Evolutionary conservation across 2,329 filamentous ascomycete species (phyloP).

Genomic region (Fusarium sp.): DNA sequence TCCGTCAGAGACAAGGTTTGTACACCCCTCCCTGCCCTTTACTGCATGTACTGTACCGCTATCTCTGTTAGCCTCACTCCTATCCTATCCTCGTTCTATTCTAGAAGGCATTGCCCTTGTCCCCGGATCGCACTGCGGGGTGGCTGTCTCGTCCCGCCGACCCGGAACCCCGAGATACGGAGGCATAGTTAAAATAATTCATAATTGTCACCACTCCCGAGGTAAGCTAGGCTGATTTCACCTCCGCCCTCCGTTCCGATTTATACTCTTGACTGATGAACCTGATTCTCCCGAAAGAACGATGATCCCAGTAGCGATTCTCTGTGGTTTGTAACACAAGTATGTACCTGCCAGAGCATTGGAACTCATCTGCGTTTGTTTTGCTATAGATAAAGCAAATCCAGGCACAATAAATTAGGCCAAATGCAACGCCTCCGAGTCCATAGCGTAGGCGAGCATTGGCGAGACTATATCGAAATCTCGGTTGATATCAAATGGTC

Average conservation of each 20-base stretch:
- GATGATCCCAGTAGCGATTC: not conserved
- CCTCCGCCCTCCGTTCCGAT: conserved; percentile 8
- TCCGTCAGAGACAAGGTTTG: not conserved
- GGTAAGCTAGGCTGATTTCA: conserved; percentile 7
- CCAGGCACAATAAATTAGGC: not conserved
- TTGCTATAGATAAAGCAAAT: not conserved
- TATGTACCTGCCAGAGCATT: not conserved
- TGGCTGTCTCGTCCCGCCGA: conserved; percentile 33
- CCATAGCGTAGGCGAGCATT: not conserved
- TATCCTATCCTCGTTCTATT: conserved; percentile 16
- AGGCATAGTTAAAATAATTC: conserved; percentile 37
- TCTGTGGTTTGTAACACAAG: not conserved
- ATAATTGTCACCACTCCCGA: conserved; percentile 42
- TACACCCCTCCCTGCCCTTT: conserved; percentile 7
- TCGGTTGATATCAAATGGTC: not conserved
- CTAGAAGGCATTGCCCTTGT: conserved; percentile 35
- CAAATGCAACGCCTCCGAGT: not conserved
- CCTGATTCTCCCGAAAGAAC: conserved; percentile 15
- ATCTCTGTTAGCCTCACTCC: conserved; percentile 34
- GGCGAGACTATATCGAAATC: not conserved
- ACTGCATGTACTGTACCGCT: not conserved
- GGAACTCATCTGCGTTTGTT: not conserved
- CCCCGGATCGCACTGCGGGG: conserved; percentile 32
- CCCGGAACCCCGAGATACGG: conserved; percentile 40
- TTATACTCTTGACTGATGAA: not conserved